Conservation (phyloP, 495 filamentous ascomycete genomes). For the Tuber indicum region DNA sequence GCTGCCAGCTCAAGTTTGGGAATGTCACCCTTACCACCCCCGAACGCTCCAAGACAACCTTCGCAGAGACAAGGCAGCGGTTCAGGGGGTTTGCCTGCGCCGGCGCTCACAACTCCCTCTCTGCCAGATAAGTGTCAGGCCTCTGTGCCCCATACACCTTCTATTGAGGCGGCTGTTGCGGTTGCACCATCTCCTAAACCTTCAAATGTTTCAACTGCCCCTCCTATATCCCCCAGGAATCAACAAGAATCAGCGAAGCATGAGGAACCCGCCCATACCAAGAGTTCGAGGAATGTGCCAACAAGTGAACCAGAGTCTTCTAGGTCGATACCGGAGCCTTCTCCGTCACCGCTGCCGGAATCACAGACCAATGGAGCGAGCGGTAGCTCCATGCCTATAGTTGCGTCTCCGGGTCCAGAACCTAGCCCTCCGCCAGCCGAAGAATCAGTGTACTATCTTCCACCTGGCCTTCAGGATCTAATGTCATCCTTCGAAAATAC, state of each 20-base stretch:
- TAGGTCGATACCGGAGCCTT: constrained; percentile 22
- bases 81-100: constrained; percentile 21
- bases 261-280: constrained; percentile 44
- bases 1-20: constrained; percentile 31
- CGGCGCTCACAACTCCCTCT: constrained; percentile 23
- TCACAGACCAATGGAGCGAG: constrained; percentile 42
- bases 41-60: constrained; percentile 33
- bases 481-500: constrained; percentile 83
- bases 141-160: constrained; percentile 35
- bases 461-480: constrained; percentile 78
- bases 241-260: constrained; percentile 22
- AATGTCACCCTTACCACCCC: constrained; percentile 50
- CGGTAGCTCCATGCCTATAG: constrained; percentile 31
- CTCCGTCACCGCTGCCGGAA: constrained; percentile 45
- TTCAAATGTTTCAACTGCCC: constrained; percentile 19
- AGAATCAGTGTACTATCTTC: constrained; percentile 93
- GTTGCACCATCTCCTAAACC: constrained; percentile 32
- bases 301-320: constrained; percentile 23
- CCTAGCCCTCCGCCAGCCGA: constrained; percentile 42
- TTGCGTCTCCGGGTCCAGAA: constrained; percentile 34
- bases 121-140: constrained; percentile 10
- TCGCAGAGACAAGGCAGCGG: constrained; percentile 35
- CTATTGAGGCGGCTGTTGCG: constrained; percentile 20
- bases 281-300: constrained; percentile 18
- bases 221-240: constrained; percentile 29